Evolutionary conservation across 768 basidiomycete species (phyloP), one percentile per base, ranked within the genome.

Genomic region (Xerocomellus intermedius): DNA sequence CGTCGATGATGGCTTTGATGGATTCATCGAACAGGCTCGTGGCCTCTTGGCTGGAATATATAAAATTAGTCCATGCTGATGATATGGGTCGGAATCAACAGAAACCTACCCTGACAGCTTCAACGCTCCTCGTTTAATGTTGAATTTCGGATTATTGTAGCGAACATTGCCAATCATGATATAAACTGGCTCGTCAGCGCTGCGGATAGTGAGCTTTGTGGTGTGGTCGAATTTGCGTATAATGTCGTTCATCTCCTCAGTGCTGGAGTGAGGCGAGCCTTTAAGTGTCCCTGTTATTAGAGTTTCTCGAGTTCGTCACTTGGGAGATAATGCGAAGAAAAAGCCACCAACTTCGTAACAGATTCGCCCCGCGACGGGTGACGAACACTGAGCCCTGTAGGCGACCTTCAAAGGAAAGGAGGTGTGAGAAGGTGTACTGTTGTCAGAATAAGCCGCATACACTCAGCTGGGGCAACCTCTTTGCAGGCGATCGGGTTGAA

Each of bases 341-440:
- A 33, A 24, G 5, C 10, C 3, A 42, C 44, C 52, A 51, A 78
- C 79, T 57, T 53, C 65, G 57, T 2, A 80, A 61, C 58, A 72
- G 69, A 14, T 57, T 53, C 0, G 59, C 58, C 1, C 77, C 78
- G 22, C 74, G 71, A 19, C 69, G 69, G 14, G 69, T 78, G n/a
- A 82, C 77, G 50, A 78, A 79, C 1, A 79, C 69, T 0, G 80
- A 79, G 9, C 80, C 80, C 42, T 74, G 66, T 37, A 80, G 70
- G 22, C 72, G 71, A 64, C 77, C 79, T 79, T 35, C 13, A 26
- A n/a, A 42, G 5, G 16, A 17, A 8, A 37, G 19, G 19, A 37
- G 21, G 19, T 43, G 10, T 22, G 8, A 22, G 22, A 13, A 17
- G 17, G 30, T 2, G 35, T 24, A 12, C 9, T 4, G 37, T 2